Evolutionary conservation across 495 filamentous ascomycete genomes (phyloP).

Genomic region (Podospora anserina): DNA sequence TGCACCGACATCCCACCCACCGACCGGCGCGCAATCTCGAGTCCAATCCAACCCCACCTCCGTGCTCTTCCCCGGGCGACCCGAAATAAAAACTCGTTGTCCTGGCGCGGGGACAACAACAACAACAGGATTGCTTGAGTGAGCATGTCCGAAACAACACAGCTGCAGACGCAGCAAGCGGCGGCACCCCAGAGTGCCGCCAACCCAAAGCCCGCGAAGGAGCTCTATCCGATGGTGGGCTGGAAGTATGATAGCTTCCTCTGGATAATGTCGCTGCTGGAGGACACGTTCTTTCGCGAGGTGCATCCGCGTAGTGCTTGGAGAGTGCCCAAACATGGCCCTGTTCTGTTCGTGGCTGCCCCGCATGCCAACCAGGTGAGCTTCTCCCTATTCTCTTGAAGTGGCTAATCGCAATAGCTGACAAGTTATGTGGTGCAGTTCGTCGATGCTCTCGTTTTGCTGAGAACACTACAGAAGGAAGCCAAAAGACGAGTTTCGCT

Average conservation of each 20-base stretch:
- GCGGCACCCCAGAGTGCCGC: conserved; percentile 26
- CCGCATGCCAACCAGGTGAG: conserved; percentile 94
- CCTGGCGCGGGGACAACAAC: not conserved
- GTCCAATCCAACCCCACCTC: not conserved
- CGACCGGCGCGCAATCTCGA: not conserved
- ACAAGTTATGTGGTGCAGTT: conserved; percentile 54
- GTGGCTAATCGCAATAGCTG: not conserved
- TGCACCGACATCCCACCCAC: not conserved
- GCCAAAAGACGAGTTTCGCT: conserved; percentile 84
- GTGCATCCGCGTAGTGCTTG: conserved; percentile 91
- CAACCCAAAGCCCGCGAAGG: conserved; percentile 40
- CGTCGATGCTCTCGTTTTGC: conserved; percentile 90
- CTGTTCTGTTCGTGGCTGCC: conserved; percentile 94
- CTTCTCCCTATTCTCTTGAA: not conserved
- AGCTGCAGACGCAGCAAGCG: conserved; percentile 15
- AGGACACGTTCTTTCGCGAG: conserved; percentile 96
- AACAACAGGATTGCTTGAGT: not conserved
- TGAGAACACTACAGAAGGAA: conserved; percentile 81
- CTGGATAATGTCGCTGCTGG: conserved; percentile 77
- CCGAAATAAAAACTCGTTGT: not conserved
- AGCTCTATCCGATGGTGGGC: conserved; percentile 63
- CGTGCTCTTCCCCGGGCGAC: not conserved
- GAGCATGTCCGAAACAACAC: conserved; percentile 20
- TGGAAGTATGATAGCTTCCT: conserved; percentile 81
- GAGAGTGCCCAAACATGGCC: conserved; percentile 82